phyloP scores from a whole-genome alignment of 345 rosid species.

The Streptanthus diversifolius region DNA sequence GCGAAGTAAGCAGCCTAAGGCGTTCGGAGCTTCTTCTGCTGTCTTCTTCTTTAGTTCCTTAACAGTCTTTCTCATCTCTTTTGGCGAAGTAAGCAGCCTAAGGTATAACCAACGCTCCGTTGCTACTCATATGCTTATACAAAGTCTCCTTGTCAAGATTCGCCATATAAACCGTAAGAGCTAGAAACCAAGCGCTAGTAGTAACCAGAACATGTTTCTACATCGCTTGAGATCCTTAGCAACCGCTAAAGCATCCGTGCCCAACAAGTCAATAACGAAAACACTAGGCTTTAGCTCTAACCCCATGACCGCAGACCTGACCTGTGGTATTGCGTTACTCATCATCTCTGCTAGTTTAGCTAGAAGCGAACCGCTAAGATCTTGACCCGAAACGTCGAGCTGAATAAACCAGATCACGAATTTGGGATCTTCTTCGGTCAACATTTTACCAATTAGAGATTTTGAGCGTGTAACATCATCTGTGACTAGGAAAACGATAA shows the following conservation, averaged over 20 bases:
- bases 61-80: constrained; percentile 31
- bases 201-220: constrained; percentile 42
- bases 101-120: constrained; percentile 40
- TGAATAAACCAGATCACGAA: constrained; percentile 31
- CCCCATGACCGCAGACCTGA: constrained; percentile 36
- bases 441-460: constrained; percentile 1
- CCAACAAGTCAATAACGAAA: constrained; percentile 49
- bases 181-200: constrained; percentile 61
- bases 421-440: constrained; percentile 7
- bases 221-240: constrained; percentile 50
- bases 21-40: constrained; percentile 17
- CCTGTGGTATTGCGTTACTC: constrained; percentile 39
- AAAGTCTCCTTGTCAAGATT: constrained; percentile 30
- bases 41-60: constrained; percentile 35
- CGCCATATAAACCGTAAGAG: constrained; percentile 41
- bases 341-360: constrained; percentile 37
- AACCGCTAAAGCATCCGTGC: constrained; percentile 44
- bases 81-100: too few relatives aligned
- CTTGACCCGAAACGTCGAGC: constrained; percentile 30
- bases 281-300: constrained; percentile 38
- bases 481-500: constrained; percentile 30
- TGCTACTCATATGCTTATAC: constrained; percentile 24
- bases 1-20: not conserved
- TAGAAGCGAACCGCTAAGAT: constrained; percentile 19
- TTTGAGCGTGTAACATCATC: constrained; percentile 20